Base-by-base conservation (phyloP, 2,329 filamentous ascomycete genomes). In the Colletotrichum aenigma region DNA sequence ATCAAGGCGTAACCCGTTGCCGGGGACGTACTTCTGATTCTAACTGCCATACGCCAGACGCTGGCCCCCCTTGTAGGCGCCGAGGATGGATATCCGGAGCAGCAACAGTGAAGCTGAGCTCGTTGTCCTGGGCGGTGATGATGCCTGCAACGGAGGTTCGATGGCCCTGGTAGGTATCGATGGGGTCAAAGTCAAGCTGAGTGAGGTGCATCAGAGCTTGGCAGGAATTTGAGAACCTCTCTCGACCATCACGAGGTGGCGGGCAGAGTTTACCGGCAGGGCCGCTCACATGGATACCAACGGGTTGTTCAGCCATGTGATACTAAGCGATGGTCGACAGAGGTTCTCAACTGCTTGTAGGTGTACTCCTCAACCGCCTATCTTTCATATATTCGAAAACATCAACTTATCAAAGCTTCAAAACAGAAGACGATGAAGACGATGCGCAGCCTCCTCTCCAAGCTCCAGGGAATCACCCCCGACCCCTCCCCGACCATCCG, bases 91-190 rank as follows among this genome's bases (percentile, higher is more conserved):
- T 85, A 66, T 83, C 83, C 2, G 85, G 86, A 2, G 85, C 85
- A 16, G 84, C 86, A 52, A 86, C 86, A 32, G 82, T 82, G 77
- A 86, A 85, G 38, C 83, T 81, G 48, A 83, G 81, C 1, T 79
- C 79, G 76, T 86, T 84, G 10, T 80, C 77, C 70, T 86, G 83
- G 9, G 87, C 87, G 48, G 84, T 87, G 66, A 89, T 85, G 71
- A 87, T 87, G 60, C 87, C 87, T 16, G 87, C 82, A 30, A 86
- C 84, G 74, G 87, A 86, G 0, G 87, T 88, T 3, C 87, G 86
- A 77, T 89, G 86, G 26, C 86, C 85, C 28, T 79, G 77, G 74
- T 83, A 85, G 68, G 82, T 82, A 60, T 85, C 82, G 18, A 83
- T 81, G 12, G 87, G 87, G 65, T 89, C 86, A 2, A 77, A 69